Base-by-base conservation (phyloP, 257 asterid species). In the Pogostemon cablin region DNA sequence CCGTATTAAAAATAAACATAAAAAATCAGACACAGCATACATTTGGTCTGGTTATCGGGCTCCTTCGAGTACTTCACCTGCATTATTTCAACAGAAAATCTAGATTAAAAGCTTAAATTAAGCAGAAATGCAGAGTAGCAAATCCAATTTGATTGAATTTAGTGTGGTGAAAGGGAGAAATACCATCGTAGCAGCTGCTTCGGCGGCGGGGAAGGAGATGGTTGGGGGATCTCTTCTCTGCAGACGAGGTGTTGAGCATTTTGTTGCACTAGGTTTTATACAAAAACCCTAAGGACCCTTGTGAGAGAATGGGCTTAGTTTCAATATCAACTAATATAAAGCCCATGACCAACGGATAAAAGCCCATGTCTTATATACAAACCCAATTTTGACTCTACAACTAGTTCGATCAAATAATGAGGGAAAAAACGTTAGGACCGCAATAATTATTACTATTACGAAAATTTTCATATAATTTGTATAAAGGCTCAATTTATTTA, bases 51-150 rank as follows among this genome's bases (percentile, higher is more conserved):
- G 35, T 89, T 89, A 20, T 82, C 90, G n/a, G 95, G 90, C 79
- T 89, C 95, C 57, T 71, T 81, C 57, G 96, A 89, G 78, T 89
- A 89, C 81, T 89, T 91, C 88, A 87, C 97, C 97, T 83, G 82
- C 5, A 25, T 12, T 47, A 46, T 11, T 39, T 34, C 17, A 75
- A 17, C n/a, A 68, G 5, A 57, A 52, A 55, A 20, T 2, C 9
- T 8, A 47, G 20, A 40, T 71, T 7, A 60, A 15, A 60, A 46
- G n/a, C 46, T 9, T 4, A 12, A 56, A 55, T 10, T 3, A 3
- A 54, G 5, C 7, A 35, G 9, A 42, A 66, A 37, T 0, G 15
- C 4, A 59, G 0, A 49, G 7, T 11, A n/a, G 35, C 3, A 12
- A 46, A 1, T 55, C 38, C 7, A 32, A 0, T 10, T 7, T 35